Base-by-base conservation (phyloP, 805 yeast genomes). In the Ascoidea rubescens region DNA sequence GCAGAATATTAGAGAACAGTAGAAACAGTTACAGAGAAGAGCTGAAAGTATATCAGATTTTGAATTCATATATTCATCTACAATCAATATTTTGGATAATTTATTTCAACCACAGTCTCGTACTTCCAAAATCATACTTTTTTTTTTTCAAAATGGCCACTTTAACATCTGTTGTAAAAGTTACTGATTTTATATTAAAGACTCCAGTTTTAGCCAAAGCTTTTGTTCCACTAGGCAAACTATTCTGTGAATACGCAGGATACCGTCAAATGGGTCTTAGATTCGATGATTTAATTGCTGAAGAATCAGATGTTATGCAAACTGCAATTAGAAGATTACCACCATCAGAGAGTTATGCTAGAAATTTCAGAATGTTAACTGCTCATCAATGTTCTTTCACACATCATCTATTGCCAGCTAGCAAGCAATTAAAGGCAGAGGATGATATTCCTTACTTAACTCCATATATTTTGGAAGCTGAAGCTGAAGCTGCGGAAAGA, bases 261-360 rank as follows among this genome's bases (percentile, higher is more conserved):
- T 93, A 93, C 86, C 86, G 98, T 77, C 80, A 89, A 69, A 70
- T 93, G 73, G 99, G 99, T 52, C 78, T 93, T 63, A 75, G 84
- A 71, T 81, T 84, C 64, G 93, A 91, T 67, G 99, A 93, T 70
- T 71, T 91, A 64, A 67, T 91, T 58, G 70, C 77, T 59, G 99
- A 93, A 72, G 99, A 93, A 74, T 84, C 74, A 67, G 90, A 90
- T 62, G 72, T 80, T 52, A 78, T 84, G 72, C 91, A 88, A 74
- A 87, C 80, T 65, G 98, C 97, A 52, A 72, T 93, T 56, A 70
- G 78, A 57, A 87, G 99, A 78, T 74, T 93, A 64, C 95, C 96
- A 59, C 78, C 79, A 50, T 80, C 79, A 52, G 96, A 84, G 68
- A 71, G 80, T 47, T 93, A 91, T 70, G 88, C 95, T 58, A 87